A percentile compares a stretch with the other conserved stretches of the same genome.
phyloP scores from a whole-genome alignment of 768 basidiomycete genomes.

The Pleurotus salmoneostramineus region DNA sequence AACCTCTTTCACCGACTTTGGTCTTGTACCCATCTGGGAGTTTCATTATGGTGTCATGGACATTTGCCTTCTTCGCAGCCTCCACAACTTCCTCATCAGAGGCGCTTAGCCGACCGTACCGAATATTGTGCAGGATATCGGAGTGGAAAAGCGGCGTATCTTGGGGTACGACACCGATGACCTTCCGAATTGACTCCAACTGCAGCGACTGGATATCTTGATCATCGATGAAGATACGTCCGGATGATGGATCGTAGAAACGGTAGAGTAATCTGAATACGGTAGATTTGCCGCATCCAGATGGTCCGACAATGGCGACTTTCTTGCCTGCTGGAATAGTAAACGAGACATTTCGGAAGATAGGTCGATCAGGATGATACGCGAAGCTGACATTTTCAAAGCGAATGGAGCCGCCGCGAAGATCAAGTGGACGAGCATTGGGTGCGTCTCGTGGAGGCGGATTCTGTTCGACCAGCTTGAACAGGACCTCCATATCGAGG shows the following conservation, averaged over 20 bases:
- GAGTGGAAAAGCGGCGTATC: slow-evolving; percentile 98
- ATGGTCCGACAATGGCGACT: slow-evolving; percentile 94
- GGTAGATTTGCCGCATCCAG: slow-evolving; percentile 96
- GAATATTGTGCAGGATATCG: slow-evolving; percentile 91
- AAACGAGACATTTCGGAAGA: slow-evolving; percentile 86
- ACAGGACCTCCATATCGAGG: slow-evolving; percentile 95
- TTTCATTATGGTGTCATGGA: slow-evolving; percentile 73
- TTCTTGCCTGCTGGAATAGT: slow-evolving; percentile 95
- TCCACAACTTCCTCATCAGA: slow-evolving; percentile 86
- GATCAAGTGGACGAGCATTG: slow-evolving; percentile 58
- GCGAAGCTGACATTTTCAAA: slow-evolving; percentile 92
- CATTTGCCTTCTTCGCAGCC: slow-evolving; percentile 83
- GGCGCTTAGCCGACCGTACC: slow-evolving; percentile 87
- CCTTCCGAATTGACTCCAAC: slow-evolving; percentile 63
- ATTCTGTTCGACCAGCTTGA: slow-evolving; percentile 84
- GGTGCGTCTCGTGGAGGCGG: slow-evolving; percentile 72
- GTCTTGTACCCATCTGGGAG: slow-evolving; percentile 87
- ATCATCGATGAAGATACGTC: slow-evolving; percentile 82
- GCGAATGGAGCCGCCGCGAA: slow-evolving; percentile 82
- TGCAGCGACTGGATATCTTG: slow-evolving; percentile 79
- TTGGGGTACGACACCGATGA: slow-evolving; percentile 94
- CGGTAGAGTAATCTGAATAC: slow-evolving; percentile 91
- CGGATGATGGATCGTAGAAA: slow-evolving; percentile 85
- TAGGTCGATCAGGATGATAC: slow-evolving; percentile 89
- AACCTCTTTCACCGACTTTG: slow-evolving; percentile 90